Evolutionary conservation across 2,329 filamentous ascomycete genomes (phyloP), one percentile per base, ranked within the genome.

Genomic region (Cladophialophora exuberans): DNA sequence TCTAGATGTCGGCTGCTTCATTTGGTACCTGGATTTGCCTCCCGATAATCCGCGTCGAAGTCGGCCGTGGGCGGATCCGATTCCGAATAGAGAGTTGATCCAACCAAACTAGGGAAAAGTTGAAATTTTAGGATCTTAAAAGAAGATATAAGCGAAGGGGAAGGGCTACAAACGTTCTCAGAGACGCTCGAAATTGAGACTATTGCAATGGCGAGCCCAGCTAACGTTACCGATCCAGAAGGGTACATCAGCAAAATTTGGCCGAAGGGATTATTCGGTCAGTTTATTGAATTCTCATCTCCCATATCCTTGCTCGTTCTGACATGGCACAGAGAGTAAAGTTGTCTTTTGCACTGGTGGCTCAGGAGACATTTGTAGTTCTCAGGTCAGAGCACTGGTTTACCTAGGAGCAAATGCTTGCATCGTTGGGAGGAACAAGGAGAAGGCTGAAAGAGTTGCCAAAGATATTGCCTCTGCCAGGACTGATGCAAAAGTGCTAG

Each of bases 281-380:
- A n/a, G 6, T 11, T 26, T 23, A 17, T 9, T 25, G 9, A 48
- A 15, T 28, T 33, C 13, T n/a, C n/a, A n/a, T n/a, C 22, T 48
- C 4, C 22, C 17, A 15, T 6, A 2, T 13, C 17, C 10, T 45
- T 11, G 13, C 23, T 15, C 42, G 15, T 18, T n/a, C 44, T 47
- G 18, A 47, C 17, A 10, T 18, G 22, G 25, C 17, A 44, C 44
- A 95, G 90, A 87, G 60, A 85, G 86, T 69, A 92, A 93, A 67
- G 91, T 97, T 33, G 83, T 92, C 63, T 96, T 97, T 73, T 95
- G 95, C 67, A 97, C 93, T 3, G 93, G 93, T 54, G 93, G 93
- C 49, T 90, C 90, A 3, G 93, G 93, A 49, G 87, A 88, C 22
- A 97, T 97, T 67, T 96, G 93, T 77, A 93, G 88, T 65, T 90